A percentile compares a stretch with the other conserved stretches of the same genome.
Evolutionary conservation across 768 basidiomycete genomes (phyloP).

Genomic region (Gautieria morchelliformis): DNA sequence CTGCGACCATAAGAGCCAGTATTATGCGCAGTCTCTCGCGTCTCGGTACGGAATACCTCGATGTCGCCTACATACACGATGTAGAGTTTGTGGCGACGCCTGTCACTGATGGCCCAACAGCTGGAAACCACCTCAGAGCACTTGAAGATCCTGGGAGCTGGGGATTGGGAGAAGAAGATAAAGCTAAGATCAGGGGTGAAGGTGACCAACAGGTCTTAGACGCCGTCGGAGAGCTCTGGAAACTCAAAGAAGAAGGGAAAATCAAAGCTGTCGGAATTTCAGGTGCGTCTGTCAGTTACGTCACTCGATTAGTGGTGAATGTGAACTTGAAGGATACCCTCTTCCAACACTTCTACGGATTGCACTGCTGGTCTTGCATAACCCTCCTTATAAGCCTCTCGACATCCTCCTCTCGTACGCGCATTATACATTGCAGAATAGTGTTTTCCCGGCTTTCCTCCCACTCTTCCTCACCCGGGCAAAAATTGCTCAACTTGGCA

Average conservation of each 20-base stretch:
- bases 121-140: slow-evolving; percentile 49
- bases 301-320: not conserved
- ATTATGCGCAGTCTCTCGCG: slow-evolving; percentile 58
- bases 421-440: slow-evolving; percentile 70
- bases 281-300: slow-evolving; percentile 32
- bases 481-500: slow-evolving; percentile 53
- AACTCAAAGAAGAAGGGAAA: slow-evolving; percentile 63
- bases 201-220: slow-evolving; percentile 67
- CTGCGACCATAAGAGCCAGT: slow-evolving; percentile 52
- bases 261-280: slow-evolving; percentile 71
- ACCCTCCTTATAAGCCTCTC: slow-evolving; percentile 56
- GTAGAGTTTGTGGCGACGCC: slow-evolving; percentile 63
- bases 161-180: slow-evolving; percentile 52
- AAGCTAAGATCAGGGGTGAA: slow-evolving; percentile 47
- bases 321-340: slow-evolving; percentile 44
- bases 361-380: slow-evolving; percentile 61
- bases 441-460: slow-evolving; percentile 45
- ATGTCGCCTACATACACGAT: slow-evolving; percentile 77
- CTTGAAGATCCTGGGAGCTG: slow-evolving; percentile 50
- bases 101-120: slow-evolving; percentile 33
- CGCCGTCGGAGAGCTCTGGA: slow-evolving; percentile 55
- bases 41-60: slow-evolving; percentile 68
- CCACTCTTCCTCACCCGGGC: slow-evolving; percentile 52
- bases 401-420: slow-evolving; percentile 77
- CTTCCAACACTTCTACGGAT: slow-evolving; percentile 78